Base-by-base conservation (phyloP, 192 early-diverging fungal species). In the Neocallimastix lanati region DNA sequence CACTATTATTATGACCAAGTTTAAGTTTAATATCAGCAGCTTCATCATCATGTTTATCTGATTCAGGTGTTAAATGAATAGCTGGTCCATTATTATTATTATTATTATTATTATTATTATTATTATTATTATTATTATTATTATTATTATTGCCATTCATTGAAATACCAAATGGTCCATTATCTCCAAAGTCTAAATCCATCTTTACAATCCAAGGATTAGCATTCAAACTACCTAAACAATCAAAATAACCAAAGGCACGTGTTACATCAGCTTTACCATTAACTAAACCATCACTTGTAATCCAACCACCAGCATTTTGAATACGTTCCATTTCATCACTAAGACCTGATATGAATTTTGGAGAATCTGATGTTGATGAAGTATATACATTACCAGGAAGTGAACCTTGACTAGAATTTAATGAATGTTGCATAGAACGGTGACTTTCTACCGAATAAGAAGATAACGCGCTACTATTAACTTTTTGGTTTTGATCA, bases 161-260 rank as follows among this genome's bases (percentile, higher is more conserved):
- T n/a, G n/a, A n/a, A n/a, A n/a, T n/a, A n/a, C n/a, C n/a, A n/a
- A n/a, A n/a, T n/a, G n/a, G n/a, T n/a, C n/a, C n/a, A 67, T 95
- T 93, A 79, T 94, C 94, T 36, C 91, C 91, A 80, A 95, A 91
- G 0, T 93, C 87, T 79, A 96, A 83, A 27, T 91, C 87, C 21
- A 94, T 87, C 7, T 86, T 85, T 76, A 88, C 87, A 78, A 95
- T 93, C 35, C 84, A 93, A 14, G 95, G 94, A 77, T 94, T 93
- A 14, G 94, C 91, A 81, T 95, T 96, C 77, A 96, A 91, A 28
- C 90, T 85, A 12, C 94, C 93, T 14, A 93, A 86, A 76, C 94
- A 82, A 80, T 92, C 89, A 79, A 93, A 96, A 84, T 95, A 94
- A 0, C 95, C 95, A 86, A 96, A 95, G 2, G 89, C 91, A 28